Evolutionary conservation across 345 rosid species (phyloP), one percentile per base, ranked within the genome.

Genomic region (Linum tenue): DNA sequence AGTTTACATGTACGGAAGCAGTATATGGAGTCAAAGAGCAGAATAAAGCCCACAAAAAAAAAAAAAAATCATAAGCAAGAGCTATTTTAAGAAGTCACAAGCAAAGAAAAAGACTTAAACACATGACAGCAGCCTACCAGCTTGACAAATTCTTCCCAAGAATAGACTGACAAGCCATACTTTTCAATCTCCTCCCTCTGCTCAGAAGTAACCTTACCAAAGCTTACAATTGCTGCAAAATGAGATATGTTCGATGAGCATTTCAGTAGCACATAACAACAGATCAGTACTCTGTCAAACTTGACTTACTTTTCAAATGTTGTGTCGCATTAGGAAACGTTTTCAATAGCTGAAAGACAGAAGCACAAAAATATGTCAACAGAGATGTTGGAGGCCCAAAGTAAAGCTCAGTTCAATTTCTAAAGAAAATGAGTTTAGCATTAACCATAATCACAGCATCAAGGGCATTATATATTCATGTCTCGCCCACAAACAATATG

Each of bases 151-250:
- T 86, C 89, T 22, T 89, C 86, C 97, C 97, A 95, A 63, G 95
- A 70, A 75, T 91, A 87, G 44, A 78, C 78, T 35, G 75, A 73
- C 74, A 89, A 67, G 43, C 88, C 90, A 72, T 65, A 75, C 72
- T 76, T 83, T 72, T 80, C 82, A 73, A 81, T 82, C 70, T 82
- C 87, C 72, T 73, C 86, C 74, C 70, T 84, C 70, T 95, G 86
- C 66, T 76, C 83, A 55, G 72, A 67, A 65, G 90, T 75, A 70
- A 89, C 77, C 81, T 80, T 86, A 64, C 97, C 96, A 76, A 95
- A 91, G 78, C 99, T 95, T 75, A 95, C 95, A 73, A 95, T 81
- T 79, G 91, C 99, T 91, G 77, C 83, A 77, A 4, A 60, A 57
- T 15, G 56, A 72, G 60, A 42, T 55, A 63, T n/a, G 66, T 59